Base-by-base conservation (phyloP, 805 yeast species). In the Crinitomyces ghanaensis region DNA sequence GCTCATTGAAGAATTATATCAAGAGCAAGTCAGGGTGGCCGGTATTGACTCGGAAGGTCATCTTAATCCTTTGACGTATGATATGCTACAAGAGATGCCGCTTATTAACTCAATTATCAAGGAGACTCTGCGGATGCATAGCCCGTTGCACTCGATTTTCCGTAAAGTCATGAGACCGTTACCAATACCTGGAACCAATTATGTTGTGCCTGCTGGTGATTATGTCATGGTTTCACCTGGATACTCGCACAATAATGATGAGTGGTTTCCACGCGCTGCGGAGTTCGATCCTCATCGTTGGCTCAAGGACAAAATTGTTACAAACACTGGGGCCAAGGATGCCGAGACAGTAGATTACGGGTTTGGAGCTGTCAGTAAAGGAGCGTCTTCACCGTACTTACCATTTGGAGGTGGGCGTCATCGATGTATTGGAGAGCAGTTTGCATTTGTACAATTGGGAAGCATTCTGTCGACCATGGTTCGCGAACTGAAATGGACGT, bases 401-500 rank as follows among this genome's bases (percentile, higher is more conserved):
- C 98, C 98, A 36, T 91, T 91, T 52, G 98, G 98, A 48, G 98
- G 97, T 59, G 98, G 98, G 46, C 81, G 98, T 70, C 98, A 91
- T 60, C 80, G 98, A 65, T 91, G 98, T 64, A 88, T 91, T 52
- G 98, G 98, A 56, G 98, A 91, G 62, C 97, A 88, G 57, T 91
- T 91, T 63, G 98, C 98, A 17, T 83, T 77, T 58, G 75, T 78
- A 45, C 98, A 91, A 66, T 70, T 91, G 44, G 95, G 95, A 31
- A 76, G 91, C 31, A 66, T 91, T 40, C 64, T 91, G 52, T 61
- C 82, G 24, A 72, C 84, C 12, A 81, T 66, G 54, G 68, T 88
- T 21, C 79, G 77, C 58, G 74, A 78, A 40, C 61, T 81, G 54
- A 77, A 70, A 55, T 86, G 95, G 95, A 66, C 68, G 24, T 65